Evolutionary conservation across 495 filamentous ascomycete genomes (phyloP), one percentile per base, ranked within the genome.

Genomic region (Penicillium nucicola): DNA sequence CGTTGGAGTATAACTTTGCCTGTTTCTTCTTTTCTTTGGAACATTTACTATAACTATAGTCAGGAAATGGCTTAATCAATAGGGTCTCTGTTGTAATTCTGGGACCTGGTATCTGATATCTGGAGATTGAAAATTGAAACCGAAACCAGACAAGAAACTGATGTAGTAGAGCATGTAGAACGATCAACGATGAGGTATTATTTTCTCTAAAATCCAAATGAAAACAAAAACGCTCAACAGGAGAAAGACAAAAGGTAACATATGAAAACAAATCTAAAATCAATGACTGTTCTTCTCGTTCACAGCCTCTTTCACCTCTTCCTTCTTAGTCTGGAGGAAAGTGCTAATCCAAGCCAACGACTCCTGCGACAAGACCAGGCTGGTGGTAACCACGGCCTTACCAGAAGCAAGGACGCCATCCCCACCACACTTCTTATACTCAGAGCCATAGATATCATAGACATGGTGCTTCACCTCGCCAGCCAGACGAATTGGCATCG

Each of bases 391-490:
- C 12, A 85, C 65, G 2, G 92, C 90, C 77, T 89, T 92, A 55
- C 82, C 80, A 33, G 76, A 80, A 11, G 84, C 82, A 20, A 88
- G 68, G 35, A 87, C 46, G 33, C 87, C 85, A 36, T 87, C 78
- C 2, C 84, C 85, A 11, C 81, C 82, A 33, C 82, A 84, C 71
- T 89, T 92, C 71, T 85, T 86, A 66, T 85, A 86, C 68, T 96
- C 86, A 42, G 81, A 74, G 36, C 78, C 73, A 65, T 88, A 97
- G 45, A 85, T 80, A 41, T 79, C 75, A 58, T 86, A 69, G 52
- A 96, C 74, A 63, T 97, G 90, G 51, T 84, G 77, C 72, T 85
- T 90, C 56, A 84, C 83, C 53, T 88, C 78, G n/a, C 69, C 72
- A 10, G 79, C 82, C 42, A 90, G 67, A 20, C 77, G 77, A 38